Base-by-base conservation (phyloP, 768 basidiomycete genomes). In the Nidula microcarpa region DNA sequence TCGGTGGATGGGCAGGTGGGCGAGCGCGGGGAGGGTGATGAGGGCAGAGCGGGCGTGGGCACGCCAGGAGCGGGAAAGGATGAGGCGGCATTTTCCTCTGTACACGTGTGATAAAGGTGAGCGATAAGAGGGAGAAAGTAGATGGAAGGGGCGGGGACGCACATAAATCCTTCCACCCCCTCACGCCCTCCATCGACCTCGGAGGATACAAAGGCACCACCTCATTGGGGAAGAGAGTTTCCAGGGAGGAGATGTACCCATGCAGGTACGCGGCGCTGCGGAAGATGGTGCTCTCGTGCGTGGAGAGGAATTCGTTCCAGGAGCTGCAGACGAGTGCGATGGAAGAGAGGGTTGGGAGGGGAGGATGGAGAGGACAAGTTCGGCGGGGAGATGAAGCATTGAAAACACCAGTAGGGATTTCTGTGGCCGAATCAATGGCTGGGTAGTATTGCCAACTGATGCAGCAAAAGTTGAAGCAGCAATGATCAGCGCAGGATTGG, bases 141-240 rank as follows among this genome's bases (percentile, higher is more conserved):
- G 33, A 43, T 52, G 44, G 17, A 47, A 14, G 18, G 2, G 55
- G 56, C 52, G 54, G 39, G 16, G 6, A 65, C 79, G 57, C 57
- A 91, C 89, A 89, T 47, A 86, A 76, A 13, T 72, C 69, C 57
- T 79, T 82, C 88, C 88, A 91, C 51, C 65, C 62, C 0, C 55
- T 50, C 3, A 78, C 74, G 14, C 71, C 71, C 4, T 57, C 53
- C 45, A 82, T 54, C 68, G 11, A 71, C 68, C 6, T 61, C 55
- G 0, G 73, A 71, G 51, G 71, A 74, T 0, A 62, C 3, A 41
- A 33, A 76, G 65, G 14, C 68, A 59, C 23, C 23, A 2, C 23
- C 65, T 33, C 9, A 58, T 3, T 52, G 43, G 10, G 58, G 49
- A 39, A 52, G 9, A 46, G 23, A 16, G 55, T 55, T 2, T 59